phyloP scores from a whole-genome alignment of 768 basidiomycete genomes.

The Pulveroboletus sp. region DNA sequence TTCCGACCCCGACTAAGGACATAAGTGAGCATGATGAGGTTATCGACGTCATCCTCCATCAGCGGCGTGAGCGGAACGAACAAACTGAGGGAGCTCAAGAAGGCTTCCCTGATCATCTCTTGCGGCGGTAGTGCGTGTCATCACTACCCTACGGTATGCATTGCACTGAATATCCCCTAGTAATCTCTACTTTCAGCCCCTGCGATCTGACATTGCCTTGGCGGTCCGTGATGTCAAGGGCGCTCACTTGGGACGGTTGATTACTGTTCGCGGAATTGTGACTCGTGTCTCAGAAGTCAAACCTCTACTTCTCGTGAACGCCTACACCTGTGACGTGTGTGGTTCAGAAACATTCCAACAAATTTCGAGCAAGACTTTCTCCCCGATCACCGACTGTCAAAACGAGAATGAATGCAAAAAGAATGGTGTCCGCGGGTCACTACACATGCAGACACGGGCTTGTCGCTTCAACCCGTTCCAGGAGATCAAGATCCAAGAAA shows the following conservation, averaged over 20 bases:
- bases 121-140: slow-evolving; percentile 87
- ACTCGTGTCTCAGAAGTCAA: slow-evolving; percentile 99
- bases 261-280: slow-evolving; percentile 96
- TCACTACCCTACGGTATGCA: neutral
- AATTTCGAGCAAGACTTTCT: slow-evolving; percentile 87
- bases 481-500: slow-evolving; percentile 98
- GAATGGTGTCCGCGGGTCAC: slow-evolving; percentile 82
- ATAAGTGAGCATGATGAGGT: slow-evolving; percentile 92
- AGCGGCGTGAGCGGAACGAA: slow-evolving; percentile 85
- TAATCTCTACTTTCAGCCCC: slow-evolving; percentile 91
- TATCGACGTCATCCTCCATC: slow-evolving; percentile 94
- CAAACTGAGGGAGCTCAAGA: slow-evolving; percentile 70
- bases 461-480: slow-evolving; percentile 98
- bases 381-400: slow-evolving; percentile 85
- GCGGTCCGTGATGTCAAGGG: slow-evolving; percentile 93
- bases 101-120: slow-evolving; percentile 86
- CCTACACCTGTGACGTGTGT: slow-evolving; percentile 97
- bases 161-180: slow-evolving; percentile 41
- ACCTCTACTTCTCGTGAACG: slow-evolving; percentile 93
- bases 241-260: slow-evolving; percentile 81
- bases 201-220: slow-evolving; percentile 69
- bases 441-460: slow-evolving; percentile 98
- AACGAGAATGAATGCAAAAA: slow-evolving; percentile 82
- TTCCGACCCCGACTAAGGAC: slow-evolving; percentile 87
- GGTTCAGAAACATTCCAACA: slow-evolving; percentile 99